Evolutionary conservation across 176 grass and related monocot genomes (phyloP).

Genomic region (Hordeum marinum): DNA sequence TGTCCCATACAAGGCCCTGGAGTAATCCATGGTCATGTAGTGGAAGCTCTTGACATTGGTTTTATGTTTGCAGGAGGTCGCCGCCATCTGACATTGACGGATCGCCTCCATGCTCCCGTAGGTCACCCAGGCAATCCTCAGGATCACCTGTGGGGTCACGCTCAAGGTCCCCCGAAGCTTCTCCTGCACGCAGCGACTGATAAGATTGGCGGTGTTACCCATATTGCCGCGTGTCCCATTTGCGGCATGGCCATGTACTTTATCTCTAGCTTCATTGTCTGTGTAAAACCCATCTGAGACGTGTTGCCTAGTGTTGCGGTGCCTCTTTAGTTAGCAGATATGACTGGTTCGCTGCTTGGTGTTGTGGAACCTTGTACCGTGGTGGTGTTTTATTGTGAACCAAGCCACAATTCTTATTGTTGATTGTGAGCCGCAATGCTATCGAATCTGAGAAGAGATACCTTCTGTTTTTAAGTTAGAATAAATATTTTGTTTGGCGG

Average conservation of each 20-base stretch:
- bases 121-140: constrained; percentile 40
- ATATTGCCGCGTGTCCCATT: background rate
- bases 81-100: constrained; percentile 15
- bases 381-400: background rate
- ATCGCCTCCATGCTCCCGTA: constrained; percentile 2
- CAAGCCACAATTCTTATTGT: too few species aligned
- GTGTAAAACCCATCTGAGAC: background rate
- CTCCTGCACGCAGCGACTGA: constrained; percentile 41
- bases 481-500: too few species aligned
- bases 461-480: too few species aligned
- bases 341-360: background rate
- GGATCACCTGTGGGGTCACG: constrained; percentile 50
- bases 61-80: constrained; percentile 16
- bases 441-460: too few species aligned
- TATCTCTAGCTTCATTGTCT: background rate
- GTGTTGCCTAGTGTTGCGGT: background rate
- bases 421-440: too few species aligned
- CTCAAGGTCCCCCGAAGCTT: constrained; percentile 51
- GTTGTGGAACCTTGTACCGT: background rate
- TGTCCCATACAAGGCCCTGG: background rate
- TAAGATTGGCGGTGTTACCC: background rate
- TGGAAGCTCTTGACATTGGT: background rate
- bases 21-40: background rate
- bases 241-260: background rate
- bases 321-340: background rate